Percentiles rank a stretch among this genome's conserved stretches.
These are phyloP conservation scores for Flaveria brownii DNA, from an alignment of 129 eudicot species.

Conservation along the genomic window DNA sequence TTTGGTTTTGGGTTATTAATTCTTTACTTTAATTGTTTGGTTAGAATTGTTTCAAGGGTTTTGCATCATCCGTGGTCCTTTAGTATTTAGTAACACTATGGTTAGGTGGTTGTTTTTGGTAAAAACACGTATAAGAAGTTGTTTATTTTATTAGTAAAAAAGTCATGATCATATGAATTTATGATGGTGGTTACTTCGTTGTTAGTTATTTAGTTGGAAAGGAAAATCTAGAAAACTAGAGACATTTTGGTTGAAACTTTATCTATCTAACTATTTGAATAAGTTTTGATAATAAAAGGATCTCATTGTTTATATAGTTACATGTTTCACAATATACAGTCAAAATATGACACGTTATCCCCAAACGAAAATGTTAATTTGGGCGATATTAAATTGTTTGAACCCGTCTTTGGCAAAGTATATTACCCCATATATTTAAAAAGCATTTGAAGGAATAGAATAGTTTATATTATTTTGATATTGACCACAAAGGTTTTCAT, in stretches of 20 bases:
- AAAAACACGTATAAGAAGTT: not conserved
- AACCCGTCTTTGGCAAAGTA: no score
- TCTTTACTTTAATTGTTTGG: not conserved
- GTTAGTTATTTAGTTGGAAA: not conserved
- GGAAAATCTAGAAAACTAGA: not conserved
- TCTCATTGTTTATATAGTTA: no score
- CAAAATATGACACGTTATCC: not conserved
- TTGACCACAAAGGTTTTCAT: no score
- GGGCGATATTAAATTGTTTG: no score
- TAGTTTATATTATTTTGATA: no score
- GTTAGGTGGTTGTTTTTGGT: not conserved
- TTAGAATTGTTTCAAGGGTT: not conserved
- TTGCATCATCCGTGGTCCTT: constrained; percentile 8
- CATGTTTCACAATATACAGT: not conserved
- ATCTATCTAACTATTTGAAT: not conserved
- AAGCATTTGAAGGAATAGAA: no score
- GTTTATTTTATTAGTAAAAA: not conserved
- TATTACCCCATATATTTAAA: no score
- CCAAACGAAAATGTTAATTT: no score
- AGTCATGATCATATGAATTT: not conserved
- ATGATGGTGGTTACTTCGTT: not conserved
- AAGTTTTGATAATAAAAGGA: no score
- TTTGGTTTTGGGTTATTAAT: not conserved
- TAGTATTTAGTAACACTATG: not conserved
- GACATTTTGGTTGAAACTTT: not conserved